Conservation (phyloP, 73 alveolate genomes). For the Stentor coeruleus region DNA sequence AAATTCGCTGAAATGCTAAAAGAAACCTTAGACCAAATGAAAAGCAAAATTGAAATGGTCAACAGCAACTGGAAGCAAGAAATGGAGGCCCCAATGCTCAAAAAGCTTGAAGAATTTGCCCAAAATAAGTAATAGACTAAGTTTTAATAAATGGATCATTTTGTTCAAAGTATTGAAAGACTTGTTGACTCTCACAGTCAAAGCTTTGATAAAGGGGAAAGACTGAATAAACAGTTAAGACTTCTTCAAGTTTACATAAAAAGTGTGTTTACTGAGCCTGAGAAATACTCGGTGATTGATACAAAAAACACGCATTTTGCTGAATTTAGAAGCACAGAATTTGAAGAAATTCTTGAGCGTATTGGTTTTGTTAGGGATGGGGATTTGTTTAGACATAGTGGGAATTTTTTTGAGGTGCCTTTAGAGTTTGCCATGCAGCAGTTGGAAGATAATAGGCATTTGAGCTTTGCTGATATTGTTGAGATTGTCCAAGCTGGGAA, state of each 20-base stretch:
- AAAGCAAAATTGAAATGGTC: conserved; percentile 51
- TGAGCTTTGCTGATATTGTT: neutral
- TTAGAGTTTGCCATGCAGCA: neutral
- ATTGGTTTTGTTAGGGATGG: neutral
- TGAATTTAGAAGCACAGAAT: conserved; percentile 17
- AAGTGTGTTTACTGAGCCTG: neutral
- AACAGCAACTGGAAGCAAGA: conserved; percentile 68
- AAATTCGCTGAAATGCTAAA: conserved; percentile 64
- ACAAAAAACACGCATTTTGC: conserved; percentile 9
- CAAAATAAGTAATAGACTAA: neutral
- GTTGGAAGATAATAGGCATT: neutral
- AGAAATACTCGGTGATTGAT: neutral
- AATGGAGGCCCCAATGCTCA: conserved; percentile 54
- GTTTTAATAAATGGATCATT: conserved; percentile 40
- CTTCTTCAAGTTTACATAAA: neutral
- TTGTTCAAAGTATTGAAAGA: conserved; percentile 89
- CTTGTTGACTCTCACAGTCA: conserved; percentile 85
- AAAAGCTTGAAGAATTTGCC: conserved; percentile 55
- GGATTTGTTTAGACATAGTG: neutral
- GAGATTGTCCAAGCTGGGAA: neutral
- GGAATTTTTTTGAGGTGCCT: neutral
- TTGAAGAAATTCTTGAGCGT: neutral
- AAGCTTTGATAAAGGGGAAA: conserved; percentile 56
- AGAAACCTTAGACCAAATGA: conserved; percentile 60
- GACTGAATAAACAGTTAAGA: conserved; percentile 7